These are phyloP conservation scores for Penicillium nucicola DNA, from an alignment of 495 filamentous ascomycete genomes.

Conservation along the genomic window DNA sequence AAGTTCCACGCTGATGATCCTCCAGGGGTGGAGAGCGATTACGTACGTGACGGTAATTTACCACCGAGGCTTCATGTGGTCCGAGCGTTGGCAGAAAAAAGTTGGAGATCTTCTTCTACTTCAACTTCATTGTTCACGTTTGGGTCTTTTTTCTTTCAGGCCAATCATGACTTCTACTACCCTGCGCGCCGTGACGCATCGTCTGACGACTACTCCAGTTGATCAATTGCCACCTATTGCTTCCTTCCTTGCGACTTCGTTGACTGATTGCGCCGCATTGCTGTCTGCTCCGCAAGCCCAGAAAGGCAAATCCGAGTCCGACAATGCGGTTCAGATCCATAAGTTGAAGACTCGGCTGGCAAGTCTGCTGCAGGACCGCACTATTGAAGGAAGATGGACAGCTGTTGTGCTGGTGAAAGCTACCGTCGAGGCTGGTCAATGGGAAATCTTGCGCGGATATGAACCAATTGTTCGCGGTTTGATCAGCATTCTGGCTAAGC, in stretches of 20 bases:
- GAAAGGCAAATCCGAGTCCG: conserved; percentile 53
- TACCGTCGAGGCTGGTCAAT: conserved; percentile 75
- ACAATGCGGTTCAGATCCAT: conserved; percentile 63
- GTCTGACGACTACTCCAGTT: conserved; percentile 59
- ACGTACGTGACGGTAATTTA: conserved; percentile 30
- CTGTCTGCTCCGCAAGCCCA: conserved; percentile 48
- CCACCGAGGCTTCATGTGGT: conserved; percentile 33
- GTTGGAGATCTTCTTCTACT: conserved; percentile 14
- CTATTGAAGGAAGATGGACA: conserved; percentile 67
- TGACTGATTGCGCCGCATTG: conserved; percentile 57
- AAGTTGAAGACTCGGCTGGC: conserved; percentile 76
- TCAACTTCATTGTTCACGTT: conserved; percentile 2
- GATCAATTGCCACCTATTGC: conserved; percentile 62
- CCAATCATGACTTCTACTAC: conserved; percentile 23
- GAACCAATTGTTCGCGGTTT: conserved; percentile 71
- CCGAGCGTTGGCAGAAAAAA: conserved; percentile 22
- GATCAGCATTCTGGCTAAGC: conserved; percentile 68
- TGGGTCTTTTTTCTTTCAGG: not conserved
- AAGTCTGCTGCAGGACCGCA: conserved; percentile 70
- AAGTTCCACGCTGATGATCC: conserved; percentile 16
- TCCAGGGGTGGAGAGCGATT: conserved; percentile 21
- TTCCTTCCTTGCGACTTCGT: conserved; percentile 57
- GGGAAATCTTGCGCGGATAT: conserved; percentile 67
- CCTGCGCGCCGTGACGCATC: conserved; percentile 63
- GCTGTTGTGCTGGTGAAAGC: conserved; percentile 75